Evolutionary conservation across 306 rosid species (phyloP).

Genomic region (Alnus glutinosa): DNA sequence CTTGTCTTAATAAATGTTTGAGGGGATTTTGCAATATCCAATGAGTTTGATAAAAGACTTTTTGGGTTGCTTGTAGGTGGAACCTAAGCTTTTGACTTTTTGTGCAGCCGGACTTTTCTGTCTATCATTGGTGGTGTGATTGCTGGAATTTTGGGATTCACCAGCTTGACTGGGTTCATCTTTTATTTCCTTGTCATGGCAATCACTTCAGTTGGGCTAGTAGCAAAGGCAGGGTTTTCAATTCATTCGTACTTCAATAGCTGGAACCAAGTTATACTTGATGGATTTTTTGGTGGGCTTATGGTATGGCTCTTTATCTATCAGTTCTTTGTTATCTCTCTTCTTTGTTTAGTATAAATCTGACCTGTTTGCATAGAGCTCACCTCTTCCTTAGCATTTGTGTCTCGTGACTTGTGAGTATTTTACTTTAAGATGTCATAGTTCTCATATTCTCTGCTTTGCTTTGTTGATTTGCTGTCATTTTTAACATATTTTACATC

Average conservation of each 20-base stretch:
- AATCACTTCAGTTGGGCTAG: conserved; percentile 64
- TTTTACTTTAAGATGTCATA: neutral
- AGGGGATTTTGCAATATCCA: neutral
- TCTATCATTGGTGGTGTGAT: conserved; percentile 89
- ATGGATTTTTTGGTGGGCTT: conserved; percentile 75
- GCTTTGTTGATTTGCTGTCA: neutral
- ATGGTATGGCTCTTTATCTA: conserved; percentile 49
- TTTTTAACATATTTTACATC: neutral
- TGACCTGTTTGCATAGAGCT: neutral
- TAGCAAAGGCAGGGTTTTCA: conserved; percentile 69
- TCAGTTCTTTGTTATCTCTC: neutral
- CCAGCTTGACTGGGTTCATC: conserved; percentile 77
- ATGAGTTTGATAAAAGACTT: neutral
- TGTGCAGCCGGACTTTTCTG: conserved; percentile 92
- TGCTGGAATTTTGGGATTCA: conserved; percentile 94
- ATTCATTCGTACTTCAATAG: conserved; percentile 62
- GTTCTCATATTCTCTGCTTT: neutral
- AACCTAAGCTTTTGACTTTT: conserved; percentile 8
- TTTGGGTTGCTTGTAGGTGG: neutral
- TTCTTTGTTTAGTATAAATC: neutral
- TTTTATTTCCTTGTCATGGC: conserved; percentile 79
- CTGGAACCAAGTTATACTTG: conserved; percentile 67
- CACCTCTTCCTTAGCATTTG: neutral
- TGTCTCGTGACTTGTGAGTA: neutral
- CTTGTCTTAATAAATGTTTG: neutral